A percentile compares a stretch with the other conserved stretches of the same genome.
Conservation (phyloP, 345 rosid genomes). For the Pistacia integerrima region DNA sequence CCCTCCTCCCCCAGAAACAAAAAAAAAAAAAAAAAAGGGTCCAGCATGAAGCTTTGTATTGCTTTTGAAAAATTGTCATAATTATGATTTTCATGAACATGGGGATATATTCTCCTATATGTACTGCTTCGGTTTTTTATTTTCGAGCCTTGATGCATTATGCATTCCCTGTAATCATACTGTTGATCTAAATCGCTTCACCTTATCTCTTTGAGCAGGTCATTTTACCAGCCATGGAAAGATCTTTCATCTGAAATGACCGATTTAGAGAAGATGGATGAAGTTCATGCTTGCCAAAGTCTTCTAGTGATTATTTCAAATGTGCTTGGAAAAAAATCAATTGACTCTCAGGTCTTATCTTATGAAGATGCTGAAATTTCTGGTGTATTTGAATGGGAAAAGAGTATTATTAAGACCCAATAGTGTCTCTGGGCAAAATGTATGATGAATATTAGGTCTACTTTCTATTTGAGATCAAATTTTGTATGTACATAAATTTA, state of each 20-base stretch:
- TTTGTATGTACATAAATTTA: background rate
- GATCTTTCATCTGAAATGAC: slow-evolving; percentile 45
- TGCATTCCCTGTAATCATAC: background rate
- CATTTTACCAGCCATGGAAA: slow-evolving; percentile 69
- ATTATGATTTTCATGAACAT: background rate
- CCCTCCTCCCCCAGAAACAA: too few species aligned
- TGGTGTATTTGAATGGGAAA: slow-evolving; percentile 64
- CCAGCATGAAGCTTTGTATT: background rate
- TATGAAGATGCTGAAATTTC: slow-evolving; percentile 39
- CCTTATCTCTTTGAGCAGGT: slow-evolving; percentile 46
- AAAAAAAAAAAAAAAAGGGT: background rate
- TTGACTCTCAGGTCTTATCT: slow-evolving; percentile 31
- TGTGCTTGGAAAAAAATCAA: slow-evolving; percentile 40
- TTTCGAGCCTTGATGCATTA: background rate
- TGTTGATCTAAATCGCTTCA: background rate
- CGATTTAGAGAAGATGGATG: slow-evolving; percentile 52
- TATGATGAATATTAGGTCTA: background rate
- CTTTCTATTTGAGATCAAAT: background rate
- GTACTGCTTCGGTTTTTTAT: background rate
- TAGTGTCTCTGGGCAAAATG: background rate
- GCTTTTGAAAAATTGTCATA: background rate
- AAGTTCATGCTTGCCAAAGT: slow-evolving; percentile 62
- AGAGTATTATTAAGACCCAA: slow-evolving; percentile 32
- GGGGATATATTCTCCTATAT: background rate
- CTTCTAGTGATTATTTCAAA: slow-evolving; percentile 47